These are phyloP conservation scores for Lachnellula occidentalis DNA, from an alignment of 2,329 filamentous ascomycete species.

Conservation along the genomic window DNA sequence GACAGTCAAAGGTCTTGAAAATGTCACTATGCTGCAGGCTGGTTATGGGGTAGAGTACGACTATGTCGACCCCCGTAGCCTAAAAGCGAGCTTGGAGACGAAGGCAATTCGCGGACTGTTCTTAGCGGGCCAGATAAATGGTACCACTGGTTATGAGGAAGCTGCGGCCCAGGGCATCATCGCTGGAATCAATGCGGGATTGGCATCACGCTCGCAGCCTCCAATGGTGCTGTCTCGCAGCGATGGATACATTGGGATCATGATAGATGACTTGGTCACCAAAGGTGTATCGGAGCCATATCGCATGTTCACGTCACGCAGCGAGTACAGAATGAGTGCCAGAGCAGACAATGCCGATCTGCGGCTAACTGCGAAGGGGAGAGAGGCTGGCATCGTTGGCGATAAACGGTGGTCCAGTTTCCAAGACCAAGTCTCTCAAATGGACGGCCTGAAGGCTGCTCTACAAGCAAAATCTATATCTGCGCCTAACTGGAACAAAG, in stretches of 20 bases:
- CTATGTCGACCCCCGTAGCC: constrained; percentile 88
- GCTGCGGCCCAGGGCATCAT: constrained; percentile 89
- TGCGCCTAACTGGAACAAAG: constrained; percentile 60
- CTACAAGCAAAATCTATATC: constrained; percentile 55
- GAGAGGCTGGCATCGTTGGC: constrained; percentile 70
- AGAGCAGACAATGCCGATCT: constrained; percentile 92
- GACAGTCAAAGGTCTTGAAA: constrained; percentile 81
- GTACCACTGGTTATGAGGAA: constrained; percentile 97
- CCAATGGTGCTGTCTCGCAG: constrained; percentile 68
- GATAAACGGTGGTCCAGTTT: constrained; percentile 72
- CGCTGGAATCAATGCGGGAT: constrained; percentile 88
- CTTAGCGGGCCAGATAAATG: constrained; percentile 95
- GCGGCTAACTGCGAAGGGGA: constrained; percentile 74
- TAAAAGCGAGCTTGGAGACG: constrained; percentile 87
- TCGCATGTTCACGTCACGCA: constrained; percentile 94
- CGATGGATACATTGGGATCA: constrained; percentile 95
- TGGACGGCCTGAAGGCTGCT: constrained; percentile 57
- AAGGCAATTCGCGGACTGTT: constrained; percentile 86
- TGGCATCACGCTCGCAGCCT: constrained; percentile 61
- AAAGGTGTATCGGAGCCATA: constrained; percentile 97
- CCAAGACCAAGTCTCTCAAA: constrained; percentile 57
- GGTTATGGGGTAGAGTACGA: constrained; percentile 98
- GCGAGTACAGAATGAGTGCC: constrained; percentile 89
- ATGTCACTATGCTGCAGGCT: constrained; percentile 85
- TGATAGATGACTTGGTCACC: constrained; percentile 96